phyloP scores from a whole-genome alignment of 257 asterid species.

The Euphrasia confusa region DNA sequence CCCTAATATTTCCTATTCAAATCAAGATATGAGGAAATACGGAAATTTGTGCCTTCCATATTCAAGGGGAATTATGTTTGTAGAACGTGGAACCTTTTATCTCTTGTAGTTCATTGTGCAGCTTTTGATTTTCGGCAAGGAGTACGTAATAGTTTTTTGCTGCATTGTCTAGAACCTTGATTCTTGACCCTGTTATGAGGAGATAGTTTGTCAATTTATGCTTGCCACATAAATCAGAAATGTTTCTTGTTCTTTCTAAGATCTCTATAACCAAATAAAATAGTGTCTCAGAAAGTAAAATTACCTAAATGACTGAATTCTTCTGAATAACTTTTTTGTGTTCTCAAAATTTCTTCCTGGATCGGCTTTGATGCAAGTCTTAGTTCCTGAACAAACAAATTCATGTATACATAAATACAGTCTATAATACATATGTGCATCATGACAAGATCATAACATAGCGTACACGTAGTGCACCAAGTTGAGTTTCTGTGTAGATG shows the following conservation, averaged over 20 bases:
- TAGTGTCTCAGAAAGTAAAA: background rate
- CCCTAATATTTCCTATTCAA: constrained; percentile 83
- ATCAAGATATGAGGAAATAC: constrained; percentile 23
- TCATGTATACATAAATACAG: constrained; percentile 1
- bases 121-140: constrained; percentile 63
- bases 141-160: constrained; percentile 50
- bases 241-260: no score
- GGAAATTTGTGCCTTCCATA: background rate
- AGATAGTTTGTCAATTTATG: constrained; percentile 12
- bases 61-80: constrained; percentile 8
- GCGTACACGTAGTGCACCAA: constrained; percentile 78
- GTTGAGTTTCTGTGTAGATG: constrained; percentile 72
- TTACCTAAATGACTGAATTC: constrained; percentile 60
- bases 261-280: background rate
- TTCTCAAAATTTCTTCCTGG: constrained; percentile 63
- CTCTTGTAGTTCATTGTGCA: constrained; percentile 84
- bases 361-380: constrained; percentile 63
- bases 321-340: constrained; percentile 61
- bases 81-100: constrained; percentile 59
- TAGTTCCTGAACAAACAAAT: constrained; percentile 51
- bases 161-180: constrained; percentile 49
- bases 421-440: background rate
- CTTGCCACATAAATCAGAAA: background rate
- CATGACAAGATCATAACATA: constrained; percentile 9
- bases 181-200: constrained; percentile 39